A percentile compares a stretch with the other conserved stretches of the same genome.
Conservation (phyloP, 1,284 basidiomycete genomes). For the Pseudozyma flocculosa region DNA sequence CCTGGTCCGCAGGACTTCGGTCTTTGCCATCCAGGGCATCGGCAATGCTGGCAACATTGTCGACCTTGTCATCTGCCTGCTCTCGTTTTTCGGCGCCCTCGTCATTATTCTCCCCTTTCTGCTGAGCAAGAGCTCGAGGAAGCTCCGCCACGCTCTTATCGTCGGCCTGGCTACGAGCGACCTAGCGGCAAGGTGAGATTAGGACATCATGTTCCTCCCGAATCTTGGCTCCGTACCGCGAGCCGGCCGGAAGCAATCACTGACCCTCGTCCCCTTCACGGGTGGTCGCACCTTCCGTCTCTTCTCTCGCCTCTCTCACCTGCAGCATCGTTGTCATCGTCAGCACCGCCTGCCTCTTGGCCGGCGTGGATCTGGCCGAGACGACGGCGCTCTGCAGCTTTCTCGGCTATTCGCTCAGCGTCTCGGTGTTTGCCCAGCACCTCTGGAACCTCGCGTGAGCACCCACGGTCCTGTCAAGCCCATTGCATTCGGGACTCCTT, state of each 20-base stretch:
- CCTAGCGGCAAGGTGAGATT: constrained; percentile 31
- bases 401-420: constrained; percentile 36
- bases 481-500: too few relatives aligned
- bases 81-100: constrained; percentile 37
- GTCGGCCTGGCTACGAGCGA: constrained; percentile 48
- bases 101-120: constrained; percentile 49
- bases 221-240: not conserved
- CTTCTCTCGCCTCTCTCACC: not conserved
- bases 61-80: constrained; percentile 44
- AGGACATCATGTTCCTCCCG: constrained; percentile 1
- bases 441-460: constrained; percentile 41
- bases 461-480: too few relatives aligned
- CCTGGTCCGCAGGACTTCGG: too few relatives aligned
- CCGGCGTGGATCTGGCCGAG: constrained; percentile 28
- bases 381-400: constrained; percentile 28
- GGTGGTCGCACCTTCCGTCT: constrained; percentile 1
- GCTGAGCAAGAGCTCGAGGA: constrained; percentile 29
- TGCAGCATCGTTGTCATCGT: constrained; percentile 35
- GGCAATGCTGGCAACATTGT: constrained; percentile 38
- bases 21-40: constrained; percentile 9
- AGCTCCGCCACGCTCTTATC: constrained; percentile 47
- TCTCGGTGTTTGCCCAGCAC: constrained; percentile 46
- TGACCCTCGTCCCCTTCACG: too few relatives aligned
- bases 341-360: constrained; percentile 32
- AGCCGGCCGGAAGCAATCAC: too few relatives aligned